These are phyloP conservation scores for Chrysanthemum makinoi DNA, from an alignment of 129 eudicot genomes.

Conservation along the genomic window DNA sequence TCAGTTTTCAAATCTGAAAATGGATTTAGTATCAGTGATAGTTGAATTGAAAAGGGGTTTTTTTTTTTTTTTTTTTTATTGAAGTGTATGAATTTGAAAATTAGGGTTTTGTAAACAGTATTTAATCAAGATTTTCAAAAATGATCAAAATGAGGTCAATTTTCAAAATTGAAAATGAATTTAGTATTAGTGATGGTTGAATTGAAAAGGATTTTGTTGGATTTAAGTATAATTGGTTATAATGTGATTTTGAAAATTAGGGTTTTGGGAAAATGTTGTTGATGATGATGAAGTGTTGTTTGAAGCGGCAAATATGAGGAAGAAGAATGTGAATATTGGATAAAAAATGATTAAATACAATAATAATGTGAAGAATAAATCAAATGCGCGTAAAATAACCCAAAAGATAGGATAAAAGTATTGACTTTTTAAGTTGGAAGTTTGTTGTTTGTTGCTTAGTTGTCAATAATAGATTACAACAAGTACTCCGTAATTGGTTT, in stretches of 20 bases:
- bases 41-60: too few relatives aligned
- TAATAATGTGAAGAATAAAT: slow-evolving; percentile 9
- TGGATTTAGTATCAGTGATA: too few relatives aligned
- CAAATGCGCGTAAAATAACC: slow-evolving; percentile 35
- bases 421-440: too few relatives aligned
- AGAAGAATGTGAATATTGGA: not conserved
- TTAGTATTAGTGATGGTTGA: too few relatives aligned
- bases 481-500: slow-evolving; percentile 1
- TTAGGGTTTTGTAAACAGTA: too few relatives aligned
- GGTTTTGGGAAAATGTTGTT: not conserved
- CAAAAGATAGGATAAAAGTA: slow-evolving; percentile 1
- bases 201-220: too few relatives aligned
- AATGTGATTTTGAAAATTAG: not conserved
- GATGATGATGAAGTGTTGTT: not conserved
- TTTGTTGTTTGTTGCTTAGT: not conserved
- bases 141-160: not conserved
- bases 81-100: too few relatives aligned
- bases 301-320: slow-evolving; percentile 9
- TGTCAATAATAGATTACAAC: slow-evolving; percentile 13
- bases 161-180: too few relatives aligned
- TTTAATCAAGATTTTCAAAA: too few relatives aligned
- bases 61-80: too few relatives aligned
- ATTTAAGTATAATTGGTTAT: too few relatives aligned
- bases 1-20: too few relatives aligned
- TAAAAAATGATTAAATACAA: not conserved